Evolutionary conservation across 2,329 filamentous ascomycete species (phyloP).

Genomic region (Akanthomyces muscarius): DNA sequence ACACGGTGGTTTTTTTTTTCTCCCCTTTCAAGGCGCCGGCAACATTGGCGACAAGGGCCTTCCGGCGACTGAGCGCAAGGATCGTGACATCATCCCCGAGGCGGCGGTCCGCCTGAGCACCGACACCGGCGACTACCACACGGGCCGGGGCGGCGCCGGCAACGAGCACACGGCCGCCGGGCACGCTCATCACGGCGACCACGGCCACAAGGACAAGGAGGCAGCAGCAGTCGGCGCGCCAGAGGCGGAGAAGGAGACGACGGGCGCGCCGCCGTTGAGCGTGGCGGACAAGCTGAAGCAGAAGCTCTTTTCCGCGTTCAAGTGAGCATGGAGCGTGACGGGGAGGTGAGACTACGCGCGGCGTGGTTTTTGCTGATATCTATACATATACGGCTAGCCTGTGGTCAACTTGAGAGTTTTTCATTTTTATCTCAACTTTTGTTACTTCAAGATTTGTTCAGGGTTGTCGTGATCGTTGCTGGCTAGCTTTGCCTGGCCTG

Average conservation of each 20-base stretch:
- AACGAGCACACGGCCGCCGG: constrained; percentile 43
- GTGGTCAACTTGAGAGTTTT: too few species aligned
- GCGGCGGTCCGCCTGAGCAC: constrained; percentile 46
- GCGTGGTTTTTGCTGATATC: too few species aligned
- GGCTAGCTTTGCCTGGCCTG: too few species aligned
- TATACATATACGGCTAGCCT: too few species aligned
- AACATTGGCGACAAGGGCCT: constrained; percentile 53
- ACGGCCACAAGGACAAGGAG: constrained; percentile 23
- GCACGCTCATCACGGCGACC: constrained; percentile 11
- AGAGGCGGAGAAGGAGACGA: constrained; percentile 25
- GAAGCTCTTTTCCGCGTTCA: constrained; percentile 49
- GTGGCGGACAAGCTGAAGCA: constrained; percentile 56
- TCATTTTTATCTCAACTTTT: too few species aligned
- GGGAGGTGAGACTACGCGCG: too few species aligned
- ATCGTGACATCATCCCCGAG: constrained; percentile 51
- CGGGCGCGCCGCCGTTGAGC: constrained; percentile 33
- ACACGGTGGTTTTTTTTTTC: not conserved
- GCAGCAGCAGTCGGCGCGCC: constrained; percentile 20
- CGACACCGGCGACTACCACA: constrained; percentile 50
- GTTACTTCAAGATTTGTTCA: too few species aligned
- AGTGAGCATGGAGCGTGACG: constrained; percentile 27
- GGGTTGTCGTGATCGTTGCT: too few species aligned
- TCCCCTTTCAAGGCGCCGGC: constrained; percentile 43
- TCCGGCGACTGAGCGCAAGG: constrained; percentile 38
- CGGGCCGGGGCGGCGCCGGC: constrained; percentile 57